Conservation (phyloP, 805 yeast species). For the Wickerhamiella occidentalis region DNA sequence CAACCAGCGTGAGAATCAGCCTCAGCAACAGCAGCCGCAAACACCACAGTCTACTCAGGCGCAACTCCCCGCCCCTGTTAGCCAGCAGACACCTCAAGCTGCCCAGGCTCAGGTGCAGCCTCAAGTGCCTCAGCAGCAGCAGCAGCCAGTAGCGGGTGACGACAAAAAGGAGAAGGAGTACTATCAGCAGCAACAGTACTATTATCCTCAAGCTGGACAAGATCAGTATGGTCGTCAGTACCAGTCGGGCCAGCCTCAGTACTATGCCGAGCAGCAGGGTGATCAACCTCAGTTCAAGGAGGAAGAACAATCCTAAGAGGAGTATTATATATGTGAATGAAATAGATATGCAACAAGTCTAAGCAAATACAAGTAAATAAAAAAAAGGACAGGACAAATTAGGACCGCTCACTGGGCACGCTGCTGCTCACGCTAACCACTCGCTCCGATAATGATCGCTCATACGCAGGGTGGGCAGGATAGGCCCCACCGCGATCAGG, state of each 20-base stretch:
- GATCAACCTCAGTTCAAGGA: slow-evolving; percentile 3
- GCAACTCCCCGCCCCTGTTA: slow-evolving; percentile 3
- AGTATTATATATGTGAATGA: background rate
- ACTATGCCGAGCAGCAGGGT: background rate
- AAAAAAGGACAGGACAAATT: background rate
- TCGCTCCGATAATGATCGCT: background rate
- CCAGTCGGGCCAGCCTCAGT: slow-evolving; percentile 11
- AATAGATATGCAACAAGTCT: background rate
- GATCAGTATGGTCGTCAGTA: slow-evolving; percentile 1
- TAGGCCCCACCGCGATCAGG: background rate
- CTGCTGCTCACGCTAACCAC: background rate
- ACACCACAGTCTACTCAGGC: slow-evolving; percentile 4
- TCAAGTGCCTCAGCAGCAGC: slow-evolving; percentile 1
- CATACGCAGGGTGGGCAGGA: background rate
- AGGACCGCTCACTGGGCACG: background rate
- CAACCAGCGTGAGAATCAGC: slow-evolving; percentile 12
- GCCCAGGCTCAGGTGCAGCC: background rate
- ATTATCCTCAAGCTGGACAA: slow-evolving; percentile 8
- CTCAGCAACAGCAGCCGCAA: slow-evolving; percentile 7
- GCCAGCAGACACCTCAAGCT: slow-evolving; percentile 9
- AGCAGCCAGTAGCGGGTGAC: background rate
- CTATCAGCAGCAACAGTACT: slow-evolving; percentile 8
- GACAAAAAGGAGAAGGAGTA: slow-evolving; percentile 4
- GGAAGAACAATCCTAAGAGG: background rate
- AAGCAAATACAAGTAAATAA: slow-evolving; percentile 1